Conservation (phyloP, 192 early-diverging fungal genomes). For the Rhizophlyctis rosea region DNA sequence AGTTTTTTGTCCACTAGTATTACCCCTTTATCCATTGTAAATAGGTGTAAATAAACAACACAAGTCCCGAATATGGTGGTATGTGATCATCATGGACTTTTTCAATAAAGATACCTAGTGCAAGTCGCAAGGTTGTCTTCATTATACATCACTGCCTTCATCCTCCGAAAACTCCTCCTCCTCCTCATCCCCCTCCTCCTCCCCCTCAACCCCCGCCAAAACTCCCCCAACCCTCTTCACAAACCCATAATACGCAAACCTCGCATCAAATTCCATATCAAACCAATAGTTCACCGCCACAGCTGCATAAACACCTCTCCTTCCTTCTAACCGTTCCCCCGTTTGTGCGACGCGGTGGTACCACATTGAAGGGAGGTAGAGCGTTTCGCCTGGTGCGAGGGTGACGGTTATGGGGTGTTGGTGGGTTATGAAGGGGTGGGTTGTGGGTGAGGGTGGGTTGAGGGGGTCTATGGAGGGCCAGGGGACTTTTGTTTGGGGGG, state of each 20-base stretch:
- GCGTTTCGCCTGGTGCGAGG: conserved; percentile 31
- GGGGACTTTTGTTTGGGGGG: conserved; percentile 13
- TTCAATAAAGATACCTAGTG: too few relatives aligned
- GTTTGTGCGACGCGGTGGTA: conserved; percentile 45
- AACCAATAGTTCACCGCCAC: conserved; percentile 57
- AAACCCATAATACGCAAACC: neutral
- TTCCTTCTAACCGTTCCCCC: conserved; percentile 12
- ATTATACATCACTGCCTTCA: too few relatives aligned
- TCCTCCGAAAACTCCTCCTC: conserved; percentile 2
- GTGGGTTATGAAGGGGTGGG: conserved; percentile 5
- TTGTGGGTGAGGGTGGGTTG: conserved; percentile 17
- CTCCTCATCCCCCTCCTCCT: conserved; percentile 14
- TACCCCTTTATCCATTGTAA: too few relatives aligned
- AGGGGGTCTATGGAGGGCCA: conserved; percentile 24
- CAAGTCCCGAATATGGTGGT: too few relatives aligned
- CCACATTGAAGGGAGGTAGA: conserved; percentile 52
- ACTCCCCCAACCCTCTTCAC: conserved; percentile 7
- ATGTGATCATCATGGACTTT: too few relatives aligned
- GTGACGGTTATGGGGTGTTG: conserved; percentile 20
- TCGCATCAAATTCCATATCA: conserved; percentile 36
- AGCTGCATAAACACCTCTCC: conserved; percentile 9
- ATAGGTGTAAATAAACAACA: too few relatives aligned
- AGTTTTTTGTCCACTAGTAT: too few relatives aligned
- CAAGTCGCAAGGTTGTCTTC: too few relatives aligned
- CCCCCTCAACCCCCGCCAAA: conserved; percentile 15